Evolutionary conservation across 371 early-diverging fungal genomes (phyloP).

Genomic region (Syncephalis fuscata): DNA sequence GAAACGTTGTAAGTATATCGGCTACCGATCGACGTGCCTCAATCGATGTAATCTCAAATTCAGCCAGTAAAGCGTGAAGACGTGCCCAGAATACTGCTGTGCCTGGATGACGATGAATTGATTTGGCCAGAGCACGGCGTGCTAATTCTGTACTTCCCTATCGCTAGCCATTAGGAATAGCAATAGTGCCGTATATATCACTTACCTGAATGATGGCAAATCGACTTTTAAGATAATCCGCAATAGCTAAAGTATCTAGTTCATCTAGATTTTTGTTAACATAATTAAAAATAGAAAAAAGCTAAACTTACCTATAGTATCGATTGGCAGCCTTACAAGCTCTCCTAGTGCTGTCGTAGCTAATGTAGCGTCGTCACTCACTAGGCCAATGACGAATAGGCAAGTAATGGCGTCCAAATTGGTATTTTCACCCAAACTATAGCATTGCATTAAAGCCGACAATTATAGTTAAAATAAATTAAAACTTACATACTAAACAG

Average conservation of each 20-base stretch:
- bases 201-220: neutral
- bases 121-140: neutral
- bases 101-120: neutral
- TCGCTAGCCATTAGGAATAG: no score
- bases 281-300: neutral
- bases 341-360: constrained; percentile 58
- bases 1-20: no score
- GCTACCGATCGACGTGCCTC: no score
- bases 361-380: constrained; percentile 51
- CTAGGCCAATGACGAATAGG: constrained; percentile 62
- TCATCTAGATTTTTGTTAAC: neutral
- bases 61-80: neutral
- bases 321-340: constrained; percentile 35
- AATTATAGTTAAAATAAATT: constrained; percentile 27
- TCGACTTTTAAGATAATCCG: neutral
- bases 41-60: neutral
- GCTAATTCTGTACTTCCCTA: neutral
- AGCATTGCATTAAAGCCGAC: constrained; percentile 38
- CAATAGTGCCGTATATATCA: neutral
- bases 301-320: constrained; percentile 18
- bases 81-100: neutral
- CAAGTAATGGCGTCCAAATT: constrained; percentile 48
- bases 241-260: neutral
- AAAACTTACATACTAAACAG: constrained; percentile 19
- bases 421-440: constrained; percentile 31